phyloP scores from a whole-genome alignment of 768 basidiomycete genomes.

The Suillus tomentosus region DNA sequence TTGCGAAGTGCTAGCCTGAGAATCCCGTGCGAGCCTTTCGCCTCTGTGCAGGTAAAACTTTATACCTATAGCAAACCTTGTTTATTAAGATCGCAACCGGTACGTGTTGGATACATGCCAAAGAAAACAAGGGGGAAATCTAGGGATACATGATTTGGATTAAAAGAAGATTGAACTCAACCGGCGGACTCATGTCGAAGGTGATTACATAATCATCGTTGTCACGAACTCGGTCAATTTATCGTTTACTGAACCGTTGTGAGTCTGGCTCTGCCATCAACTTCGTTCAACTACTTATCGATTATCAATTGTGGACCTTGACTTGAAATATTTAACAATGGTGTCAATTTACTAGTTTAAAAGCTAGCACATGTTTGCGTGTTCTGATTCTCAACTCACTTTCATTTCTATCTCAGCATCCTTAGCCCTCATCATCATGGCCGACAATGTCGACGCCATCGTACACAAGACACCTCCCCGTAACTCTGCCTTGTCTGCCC shows the following conservation, averaged over 20 bases:
- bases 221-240: not conserved
- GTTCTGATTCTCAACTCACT: not conserved
- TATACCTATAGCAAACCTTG: no score
- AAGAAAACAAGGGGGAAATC: no score
- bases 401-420: not conserved
- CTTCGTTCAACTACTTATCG: not conserved
- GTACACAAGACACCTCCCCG: not conserved
- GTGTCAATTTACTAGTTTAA: not conserved
- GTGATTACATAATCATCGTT: not conserved
- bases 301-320: not conserved
- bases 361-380: not conserved
- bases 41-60: no score
- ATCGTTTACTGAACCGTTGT: not conserved
- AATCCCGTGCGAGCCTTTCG: no score
- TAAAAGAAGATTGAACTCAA: no score
- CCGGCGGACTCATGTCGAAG: not conserved
- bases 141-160: no score
- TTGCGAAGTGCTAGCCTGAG: not conserved
- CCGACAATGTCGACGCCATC: not conserved
- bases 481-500: not conserved
- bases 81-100: no score
- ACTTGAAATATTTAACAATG: not conserved
- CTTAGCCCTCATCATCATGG: not conserved
- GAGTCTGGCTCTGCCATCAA: not conserved
- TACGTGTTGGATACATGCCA: no score